phyloP scores from a whole-genome alignment of 2,329 filamentous ascomycete species.

The Aphanoascus verrucosus region DNA sequence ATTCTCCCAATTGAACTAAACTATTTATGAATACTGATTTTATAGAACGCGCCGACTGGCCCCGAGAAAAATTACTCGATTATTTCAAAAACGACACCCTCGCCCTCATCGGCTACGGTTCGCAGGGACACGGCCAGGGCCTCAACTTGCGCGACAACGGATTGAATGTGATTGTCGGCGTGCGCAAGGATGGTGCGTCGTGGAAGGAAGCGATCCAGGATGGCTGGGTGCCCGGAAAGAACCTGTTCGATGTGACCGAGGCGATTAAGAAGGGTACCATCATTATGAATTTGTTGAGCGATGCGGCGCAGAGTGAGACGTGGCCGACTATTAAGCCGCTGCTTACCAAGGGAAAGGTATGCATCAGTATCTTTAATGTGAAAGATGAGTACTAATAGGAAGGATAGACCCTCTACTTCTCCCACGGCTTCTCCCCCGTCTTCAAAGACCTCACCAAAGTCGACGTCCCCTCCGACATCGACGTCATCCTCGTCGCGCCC shows the following conservation, averaged over 20 bases:
- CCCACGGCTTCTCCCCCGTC: conserved; percentile 98
- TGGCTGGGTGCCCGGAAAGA: conserved; percentile 96
- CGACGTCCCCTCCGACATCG: conserved; percentile 87
- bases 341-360: conserved; percentile 94
- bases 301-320: conserved; percentile 96
- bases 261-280: conserved; percentile 89
- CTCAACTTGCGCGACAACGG: conserved; percentile 99
- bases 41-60: conserved; percentile 94
- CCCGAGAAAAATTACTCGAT: conserved; percentile 92
- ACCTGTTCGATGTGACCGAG: conserved; percentile 96
- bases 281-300: conserved; percentile 97
- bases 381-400: conserved; percentile 15
- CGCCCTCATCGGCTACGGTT: conserved; percentile 96
- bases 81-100: conserved; percentile 99
- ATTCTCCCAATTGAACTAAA: not conserved
- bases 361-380: too few relatives aligned
- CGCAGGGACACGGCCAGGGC: conserved; percentile 96
- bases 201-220: conserved; percentile 97
- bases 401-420: conserved; percentile 99
- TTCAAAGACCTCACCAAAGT: conserved; percentile 99
- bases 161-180: conserved; percentile 96
- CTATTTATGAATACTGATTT: conserved; percentile 15
- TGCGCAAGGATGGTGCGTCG: conserved; percentile 94
- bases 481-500: conserved; percentile 98
- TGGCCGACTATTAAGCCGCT: conserved; percentile 98